Evolutionary conservation across 1,139 yeast genomes (phyloP).

Genomic region (Arxiozyma telluris): DNA sequence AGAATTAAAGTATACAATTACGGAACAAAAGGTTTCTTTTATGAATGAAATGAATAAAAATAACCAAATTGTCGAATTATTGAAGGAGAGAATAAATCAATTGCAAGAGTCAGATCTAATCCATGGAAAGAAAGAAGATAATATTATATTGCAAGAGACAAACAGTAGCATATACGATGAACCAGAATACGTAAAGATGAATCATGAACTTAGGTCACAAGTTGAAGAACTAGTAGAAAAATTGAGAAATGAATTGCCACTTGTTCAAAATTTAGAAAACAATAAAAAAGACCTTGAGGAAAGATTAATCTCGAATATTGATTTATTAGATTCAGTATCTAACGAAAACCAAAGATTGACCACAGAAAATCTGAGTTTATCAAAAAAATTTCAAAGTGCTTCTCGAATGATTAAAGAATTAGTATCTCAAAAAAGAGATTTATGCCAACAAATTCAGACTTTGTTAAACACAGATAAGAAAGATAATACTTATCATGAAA

Average conservation of each 20-base stretch:
- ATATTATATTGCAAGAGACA: neutral
- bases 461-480: slow-evolving; percentile 60
- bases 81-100: neutral
- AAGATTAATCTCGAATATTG: slow-evolving; percentile 31
- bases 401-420: slow-evolving; percentile 36
- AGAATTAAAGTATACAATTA: neutral
- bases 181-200: slow-evolving; percentile 34
- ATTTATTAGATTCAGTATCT: slow-evolving; percentile 21
- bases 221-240: slow-evolving; percentile 64
- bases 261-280: slow-evolving; percentile 57
- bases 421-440: slow-evolving; percentile 54
- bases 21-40: neutral
- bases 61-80: neutral
- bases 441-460: slow-evolving; percentile 71
- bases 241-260: slow-evolving; percentile 71
- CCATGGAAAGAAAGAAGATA: neutral
- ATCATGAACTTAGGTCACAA: slow-evolving; percentile 60
- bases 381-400: slow-evolving; percentile 32
- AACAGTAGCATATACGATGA: neutral
- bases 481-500: slow-evolving; percentile 38
- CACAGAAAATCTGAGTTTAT: slow-evolving; percentile 18
- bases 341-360: slow-evolving; percentile 33
- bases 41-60: neutral
- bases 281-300: slow-evolving; percentile 41
- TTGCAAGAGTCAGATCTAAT: neutral